These are phyloP conservation scores for Populus davidiana DNA, from an alignment of 345 rosid genomes.

Conservation along the genomic window DNA sequence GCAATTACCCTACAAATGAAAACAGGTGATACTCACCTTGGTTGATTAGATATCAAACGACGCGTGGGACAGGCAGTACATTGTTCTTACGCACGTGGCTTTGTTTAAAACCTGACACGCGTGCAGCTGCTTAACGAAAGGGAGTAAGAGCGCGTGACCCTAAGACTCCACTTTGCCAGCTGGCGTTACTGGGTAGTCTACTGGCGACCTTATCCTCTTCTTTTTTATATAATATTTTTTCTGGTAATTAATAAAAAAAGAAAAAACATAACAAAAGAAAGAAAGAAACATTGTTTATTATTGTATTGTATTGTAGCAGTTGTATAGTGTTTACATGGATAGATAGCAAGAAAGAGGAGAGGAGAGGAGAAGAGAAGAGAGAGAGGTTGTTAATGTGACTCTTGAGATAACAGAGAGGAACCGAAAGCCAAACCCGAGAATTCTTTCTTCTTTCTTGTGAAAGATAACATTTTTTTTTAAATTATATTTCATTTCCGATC, in stretches of 20 bases:
- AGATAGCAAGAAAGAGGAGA: background rate
- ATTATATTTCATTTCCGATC: constrained; percentile 24
- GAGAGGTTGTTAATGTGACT: constrained; percentile 8
- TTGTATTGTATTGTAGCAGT: background rate
- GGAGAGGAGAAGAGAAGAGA: background rate
- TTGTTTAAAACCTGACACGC: constrained; percentile 8
- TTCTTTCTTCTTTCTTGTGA: constrained; percentile 19
- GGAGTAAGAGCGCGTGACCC: constrained; percentile 39
- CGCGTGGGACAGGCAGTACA: constrained; percentile 7
- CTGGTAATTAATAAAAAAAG: background rate
- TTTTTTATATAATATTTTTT: background rate
- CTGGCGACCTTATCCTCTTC: constrained; percentile 77
- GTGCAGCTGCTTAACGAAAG: background rate
- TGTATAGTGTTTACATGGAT: background rate
- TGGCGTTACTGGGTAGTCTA: constrained; percentile 46
- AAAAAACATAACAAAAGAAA: background rate
- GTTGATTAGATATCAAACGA: background rate
- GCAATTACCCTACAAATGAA: background rate
- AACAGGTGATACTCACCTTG: constrained; percentile 14
- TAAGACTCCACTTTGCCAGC: constrained; percentile 38
- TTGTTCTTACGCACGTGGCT: constrained; percentile 1
- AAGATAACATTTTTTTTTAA: background rate
- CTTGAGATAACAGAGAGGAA: constrained; percentile 25
- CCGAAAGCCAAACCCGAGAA: constrained; percentile 44
- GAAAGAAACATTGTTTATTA: background rate